Conservation (phyloP, 2,329 filamentous ascomycete genomes). For the Fusarium avenaceum region DNA sequence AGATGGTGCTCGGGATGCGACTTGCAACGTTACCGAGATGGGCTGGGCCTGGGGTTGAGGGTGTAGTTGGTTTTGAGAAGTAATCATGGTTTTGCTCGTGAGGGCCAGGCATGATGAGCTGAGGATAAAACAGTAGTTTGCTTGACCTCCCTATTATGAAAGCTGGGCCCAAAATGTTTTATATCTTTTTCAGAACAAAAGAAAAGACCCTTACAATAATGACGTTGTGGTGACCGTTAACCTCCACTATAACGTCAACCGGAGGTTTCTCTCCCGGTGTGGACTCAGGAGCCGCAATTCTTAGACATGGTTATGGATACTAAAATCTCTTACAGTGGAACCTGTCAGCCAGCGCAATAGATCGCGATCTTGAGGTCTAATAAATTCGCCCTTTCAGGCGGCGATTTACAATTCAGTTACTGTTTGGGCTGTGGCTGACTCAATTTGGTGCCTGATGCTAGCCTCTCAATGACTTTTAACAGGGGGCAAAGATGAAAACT, state of each 20-base stretch:
- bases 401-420: slow-evolving; percentile 3
- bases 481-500: neutral
- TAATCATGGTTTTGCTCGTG: slow-evolving; percentile 25
- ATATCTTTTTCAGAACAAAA: neutral
- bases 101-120: neutral
- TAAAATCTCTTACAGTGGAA: slow-evolving; percentile 18
- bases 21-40: slow-evolving; percentile 27
- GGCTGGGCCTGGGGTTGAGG: slow-evolving; percentile 25
- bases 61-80: slow-evolving; percentile 19
- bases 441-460: neutral
- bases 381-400: slow-evolving; percentile 1
- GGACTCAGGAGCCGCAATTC: slow-evolving; percentile 1
- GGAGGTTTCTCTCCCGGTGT: slow-evolving; percentile 32
- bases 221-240: slow-evolving; percentile 12
- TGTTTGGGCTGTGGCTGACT: neutral
- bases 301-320: neutral
- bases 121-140: neutral
- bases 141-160: neutral
- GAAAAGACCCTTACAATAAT: slow-evolving; percentile 2
- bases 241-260: slow-evolving; percentile 20
- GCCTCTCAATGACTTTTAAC: slow-evolving; percentile 7
- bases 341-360: slow-evolving; percentile 7
- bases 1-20: slow-evolving; percentile 28
- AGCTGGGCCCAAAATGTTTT: neutral
- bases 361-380: slow-evolving; percentile 8